Evolutionary conservation across 305 asterid genomes (phyloP).

Genomic region (Solanum hybrid): DNA sequence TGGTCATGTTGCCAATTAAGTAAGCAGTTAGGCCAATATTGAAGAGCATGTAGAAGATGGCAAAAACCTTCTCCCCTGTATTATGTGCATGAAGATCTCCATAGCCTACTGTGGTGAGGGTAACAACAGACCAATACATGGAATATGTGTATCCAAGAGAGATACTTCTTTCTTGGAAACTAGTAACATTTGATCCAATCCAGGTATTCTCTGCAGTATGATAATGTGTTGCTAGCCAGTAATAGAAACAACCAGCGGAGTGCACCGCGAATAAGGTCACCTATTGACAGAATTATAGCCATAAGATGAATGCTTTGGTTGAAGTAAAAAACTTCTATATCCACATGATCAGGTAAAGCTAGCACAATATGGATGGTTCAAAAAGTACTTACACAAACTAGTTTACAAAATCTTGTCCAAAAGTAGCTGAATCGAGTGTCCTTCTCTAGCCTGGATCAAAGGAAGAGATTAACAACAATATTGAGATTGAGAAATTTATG

Average conservation of each 20-base stretch:
- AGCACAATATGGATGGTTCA: background rate
- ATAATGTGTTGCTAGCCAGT: constrained; percentile 73
- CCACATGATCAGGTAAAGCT: background rate
- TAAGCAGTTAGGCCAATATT: constrained; percentile 92
- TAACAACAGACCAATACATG: constrained; percentile 83
- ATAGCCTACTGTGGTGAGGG: constrained; percentile 83
- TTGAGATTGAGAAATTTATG: background rate
- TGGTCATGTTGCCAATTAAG: constrained; percentile 89
- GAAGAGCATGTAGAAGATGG: constrained; percentile 87
- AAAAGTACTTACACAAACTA: constrained; percentile 44
- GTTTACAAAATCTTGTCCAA: constrained; percentile 71
- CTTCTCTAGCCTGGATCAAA: constrained; percentile 64
- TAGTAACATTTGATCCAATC: constrained; percentile 58
- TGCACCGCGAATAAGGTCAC: constrained; percentile 81
- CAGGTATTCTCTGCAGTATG: constrained; percentile 39
- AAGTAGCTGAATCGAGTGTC: constrained; percentile 89
- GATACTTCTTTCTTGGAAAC: constrained; percentile 49
- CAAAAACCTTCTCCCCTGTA: constrained; percentile 74
- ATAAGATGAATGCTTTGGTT: background rate
- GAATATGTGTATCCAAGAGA: constrained; percentile 81
- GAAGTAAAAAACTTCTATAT: background rate
- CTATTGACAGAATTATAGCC: constrained; percentile 23
- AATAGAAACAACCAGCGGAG: constrained; percentile 83
- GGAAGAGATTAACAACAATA: background rate
- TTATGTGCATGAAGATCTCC: constrained; percentile 80